Evolutionary conservation across 805 yeast species (phyloP).

Genomic region (Metschnikowia colocasiae): DNA sequence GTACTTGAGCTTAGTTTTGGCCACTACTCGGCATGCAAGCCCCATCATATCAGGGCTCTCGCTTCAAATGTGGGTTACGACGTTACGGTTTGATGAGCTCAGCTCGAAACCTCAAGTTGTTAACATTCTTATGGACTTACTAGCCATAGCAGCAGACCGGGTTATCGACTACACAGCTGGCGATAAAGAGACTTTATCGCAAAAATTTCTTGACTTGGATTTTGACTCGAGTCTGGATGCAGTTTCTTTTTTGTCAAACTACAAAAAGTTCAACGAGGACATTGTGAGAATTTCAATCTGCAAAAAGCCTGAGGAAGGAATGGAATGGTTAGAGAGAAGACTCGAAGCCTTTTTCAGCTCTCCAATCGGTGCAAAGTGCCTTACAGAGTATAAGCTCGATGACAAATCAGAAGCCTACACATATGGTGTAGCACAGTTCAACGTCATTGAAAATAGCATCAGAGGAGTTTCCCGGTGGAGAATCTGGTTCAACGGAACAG

Average conservation of each 20-base stretch:
- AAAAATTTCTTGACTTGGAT: constrained; percentile 72
- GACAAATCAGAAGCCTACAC: constrained; percentile 65
- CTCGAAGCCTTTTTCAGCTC: constrained; percentile 71
- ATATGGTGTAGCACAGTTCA: constrained; percentile 76
- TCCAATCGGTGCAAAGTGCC: constrained; percentile 60
- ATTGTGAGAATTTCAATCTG: constrained; percentile 85
- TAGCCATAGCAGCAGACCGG: constrained; percentile 75
- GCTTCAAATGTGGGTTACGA: constrained; percentile 90
- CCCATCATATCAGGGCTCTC: constrained; percentile 88
- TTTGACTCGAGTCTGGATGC: constrained; percentile 85
- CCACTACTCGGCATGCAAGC: constrained; percentile 80
- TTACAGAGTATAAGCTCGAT: constrained; percentile 51
- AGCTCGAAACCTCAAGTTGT: constrained; percentile 55
- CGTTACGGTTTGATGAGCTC: constrained; percentile 75
- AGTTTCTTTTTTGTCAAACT: constrained; percentile 70
- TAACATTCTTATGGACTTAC: constrained; percentile 57
- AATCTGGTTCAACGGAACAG: constrained; percentile 72
- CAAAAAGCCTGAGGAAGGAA: constrained; percentile 75
- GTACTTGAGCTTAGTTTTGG: constrained; percentile 70
- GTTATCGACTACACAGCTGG: constrained; percentile 68
- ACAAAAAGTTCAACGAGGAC: constrained; percentile 82
- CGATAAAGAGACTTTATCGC: constrained; percentile 61
- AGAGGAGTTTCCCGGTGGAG: constrained; percentile 95
- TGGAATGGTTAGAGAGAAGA: constrained; percentile 75
- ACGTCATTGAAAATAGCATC: constrained; percentile 82